Conservation (phyloP, 2,329 filamentous ascomycete species). For the Sporothrix brasiliensis region DNA sequence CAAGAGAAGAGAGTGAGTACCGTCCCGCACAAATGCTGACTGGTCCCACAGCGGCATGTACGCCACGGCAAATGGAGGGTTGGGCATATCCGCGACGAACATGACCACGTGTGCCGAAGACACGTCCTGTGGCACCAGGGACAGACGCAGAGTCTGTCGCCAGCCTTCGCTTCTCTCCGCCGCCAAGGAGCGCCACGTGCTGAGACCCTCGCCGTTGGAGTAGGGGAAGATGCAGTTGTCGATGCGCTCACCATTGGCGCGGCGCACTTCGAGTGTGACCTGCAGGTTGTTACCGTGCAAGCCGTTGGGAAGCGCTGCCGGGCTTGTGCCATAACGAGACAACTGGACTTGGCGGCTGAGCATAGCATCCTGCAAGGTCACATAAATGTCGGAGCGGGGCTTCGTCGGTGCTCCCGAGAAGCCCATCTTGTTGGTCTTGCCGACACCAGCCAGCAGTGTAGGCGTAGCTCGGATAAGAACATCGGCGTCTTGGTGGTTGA, state of each 20-base stretch:
- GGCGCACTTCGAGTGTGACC: constrained; percentile 84
- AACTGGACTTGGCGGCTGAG: constrained; percentile 73
- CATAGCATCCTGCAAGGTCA: constrained; percentile 79
- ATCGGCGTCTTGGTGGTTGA: constrained; percentile 77
- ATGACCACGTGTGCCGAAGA: constrained; percentile 82
- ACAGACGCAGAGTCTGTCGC: constrained; percentile 84
- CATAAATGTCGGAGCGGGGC: constrained; percentile 88
- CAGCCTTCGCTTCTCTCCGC: constrained; percentile 78
- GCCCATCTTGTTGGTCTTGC: constrained; percentile 83
- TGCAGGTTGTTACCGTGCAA: constrained; percentile 75
- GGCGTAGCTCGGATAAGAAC: constrained; percentile 81
- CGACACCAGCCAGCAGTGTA: constrained; percentile 79
- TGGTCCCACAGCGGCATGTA: constrained; percentile 95
- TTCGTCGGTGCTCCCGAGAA: constrained; percentile 91
- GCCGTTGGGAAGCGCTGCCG: constrained; percentile 67
- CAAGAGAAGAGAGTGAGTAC: constrained; percentile 75
- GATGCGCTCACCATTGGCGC: constrained; percentile 75
- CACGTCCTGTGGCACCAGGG: constrained; percentile 77
- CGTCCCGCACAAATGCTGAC: constrained; percentile 86
- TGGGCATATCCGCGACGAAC: constrained; percentile 83
- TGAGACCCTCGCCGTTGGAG: constrained; percentile 76
- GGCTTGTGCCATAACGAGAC: constrained; percentile 71
- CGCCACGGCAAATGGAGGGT: constrained; percentile 85
- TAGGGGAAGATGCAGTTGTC: constrained; percentile 86
- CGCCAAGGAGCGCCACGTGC: constrained; percentile 85